Conservation (phyloP, 2,329 filamentous ascomycete genomes). For the Aspergillus clavatus region DNA sequence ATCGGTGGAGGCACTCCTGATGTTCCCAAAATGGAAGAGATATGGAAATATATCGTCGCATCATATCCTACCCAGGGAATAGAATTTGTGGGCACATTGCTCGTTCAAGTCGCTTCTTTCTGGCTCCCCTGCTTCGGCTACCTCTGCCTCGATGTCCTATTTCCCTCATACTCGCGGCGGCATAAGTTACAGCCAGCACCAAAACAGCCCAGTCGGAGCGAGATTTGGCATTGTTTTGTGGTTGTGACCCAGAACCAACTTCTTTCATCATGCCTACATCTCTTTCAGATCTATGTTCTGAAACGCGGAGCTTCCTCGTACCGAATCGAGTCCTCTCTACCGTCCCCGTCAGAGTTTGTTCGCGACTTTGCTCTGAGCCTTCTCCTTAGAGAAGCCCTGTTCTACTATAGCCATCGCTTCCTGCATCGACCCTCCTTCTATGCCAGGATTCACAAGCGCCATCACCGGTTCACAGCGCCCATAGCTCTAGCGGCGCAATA, state of each 20-base stretch:
- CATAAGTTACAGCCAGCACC: slow-evolving; percentile 54
- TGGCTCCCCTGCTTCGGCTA: slow-evolving; percentile 34
- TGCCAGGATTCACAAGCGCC: slow-evolving; percentile 50
- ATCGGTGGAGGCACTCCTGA: neutral
- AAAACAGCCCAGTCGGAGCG: slow-evolving; percentile 45
- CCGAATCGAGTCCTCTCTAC: slow-evolving; percentile 37
- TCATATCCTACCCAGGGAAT: slow-evolving; percentile 20
- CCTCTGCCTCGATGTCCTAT: slow-evolving; percentile 40
- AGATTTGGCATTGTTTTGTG: slow-evolving; percentile 43
- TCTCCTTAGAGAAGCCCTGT: slow-evolving; percentile 47
- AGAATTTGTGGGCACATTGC: slow-evolving; percentile 25
- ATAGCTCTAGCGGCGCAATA: slow-evolving; percentile 54
- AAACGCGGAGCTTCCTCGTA: slow-evolving; percentile 28
- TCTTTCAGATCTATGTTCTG: slow-evolving; percentile 16
- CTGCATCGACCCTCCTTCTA: slow-evolving; percentile 50
- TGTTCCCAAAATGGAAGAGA: slow-evolving; percentile 1
- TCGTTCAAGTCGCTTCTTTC: slow-evolving; percentile 22
- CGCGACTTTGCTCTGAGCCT: slow-evolving; percentile 42
- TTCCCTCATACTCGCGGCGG: slow-evolving; percentile 46
- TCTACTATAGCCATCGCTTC: slow-evolving; percentile 54
- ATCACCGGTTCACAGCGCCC: slow-evolving; percentile 54
- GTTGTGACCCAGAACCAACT: slow-evolving; percentile 49
- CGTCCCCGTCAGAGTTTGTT: slow-evolving; percentile 33
- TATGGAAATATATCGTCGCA: slow-evolving; percentile 16
- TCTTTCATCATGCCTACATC: slow-evolving; percentile 37